phyloP scores from a whole-genome alignment of 257 asterid genomes.

The Ballota nigra region DNA sequence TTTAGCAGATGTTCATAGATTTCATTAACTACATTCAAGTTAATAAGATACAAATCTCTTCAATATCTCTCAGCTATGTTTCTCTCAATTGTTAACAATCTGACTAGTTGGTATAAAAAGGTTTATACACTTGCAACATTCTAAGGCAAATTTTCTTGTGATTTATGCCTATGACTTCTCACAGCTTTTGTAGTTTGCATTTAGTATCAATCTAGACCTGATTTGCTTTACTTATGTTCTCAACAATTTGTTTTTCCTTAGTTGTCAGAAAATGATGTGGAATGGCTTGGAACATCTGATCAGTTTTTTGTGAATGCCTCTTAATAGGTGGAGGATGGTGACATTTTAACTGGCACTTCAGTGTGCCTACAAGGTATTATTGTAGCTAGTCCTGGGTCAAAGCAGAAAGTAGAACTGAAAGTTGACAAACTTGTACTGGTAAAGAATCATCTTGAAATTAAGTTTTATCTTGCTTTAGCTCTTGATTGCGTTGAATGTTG shows the following conservation, averaged over 20 bases:
- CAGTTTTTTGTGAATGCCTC: constrained; percentile 16
- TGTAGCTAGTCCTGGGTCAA: constrained; percentile 90
- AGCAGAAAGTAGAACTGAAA: constrained; percentile 87
- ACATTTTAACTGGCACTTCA: constrained; percentile 84
- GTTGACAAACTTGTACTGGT: constrained; percentile 86
- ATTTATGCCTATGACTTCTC: not conserved
- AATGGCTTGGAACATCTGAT: constrained; percentile 15
- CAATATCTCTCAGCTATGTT: not conserved
- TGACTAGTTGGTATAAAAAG: too few species aligned
- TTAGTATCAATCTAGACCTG: constrained; percentile 5
- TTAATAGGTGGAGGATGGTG: constrained; percentile 74
- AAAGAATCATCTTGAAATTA: constrained; percentile 26
- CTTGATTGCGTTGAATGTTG: constrained; percentile 4
- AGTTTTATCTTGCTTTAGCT: not conserved
- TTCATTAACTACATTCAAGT: not conserved
- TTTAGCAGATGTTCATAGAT: not conserved
- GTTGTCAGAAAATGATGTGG: constrained; percentile 16
- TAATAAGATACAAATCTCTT: too few species aligned
- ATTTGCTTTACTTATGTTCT: constrained; percentile 7
- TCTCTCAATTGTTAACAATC: too few species aligned
- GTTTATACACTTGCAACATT: too few species aligned
- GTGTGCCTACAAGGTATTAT: constrained; percentile 72
- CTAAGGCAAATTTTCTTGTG: not conserved
- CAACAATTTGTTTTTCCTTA: not conserved
- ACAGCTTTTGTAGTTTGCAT: constrained; percentile 6